Evolutionary conservation across 768 basidiomycete species (phyloP), one percentile per base, ranked within the genome.

Genomic region (Calocera viscosa): DNA sequence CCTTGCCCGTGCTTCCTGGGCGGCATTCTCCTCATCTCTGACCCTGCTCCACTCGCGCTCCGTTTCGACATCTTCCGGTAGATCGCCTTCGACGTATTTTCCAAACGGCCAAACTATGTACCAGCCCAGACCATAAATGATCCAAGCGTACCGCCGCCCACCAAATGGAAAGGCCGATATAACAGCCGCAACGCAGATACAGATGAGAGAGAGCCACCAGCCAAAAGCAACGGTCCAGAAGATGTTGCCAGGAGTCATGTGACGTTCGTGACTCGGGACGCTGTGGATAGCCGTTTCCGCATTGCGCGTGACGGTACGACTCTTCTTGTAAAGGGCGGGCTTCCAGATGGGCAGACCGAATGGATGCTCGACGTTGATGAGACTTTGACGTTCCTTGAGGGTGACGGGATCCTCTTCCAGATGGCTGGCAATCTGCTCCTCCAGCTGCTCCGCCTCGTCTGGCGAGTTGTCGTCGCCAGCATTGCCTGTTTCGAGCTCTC

Each of bases 291-390:
- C 96, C 67, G 90, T 86, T 76, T 99, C 96, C 39, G 96, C 96
- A 77, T 93, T 85, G 64, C 95, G 91, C 63, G 94, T 97, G 72
- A 99, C 91, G 1, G 94, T 91, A 34, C 96, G 88, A 34, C 90
- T 89, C 75, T 99, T 99, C 78, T 94, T 94, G 85, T 99, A 99
- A 67, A 99, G 77, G 0, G 96, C 96, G 24, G 96, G 96, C 76
- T 99, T 99, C 96, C 96, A 99, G 74, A 99, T 97, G 40, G 92
- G 95, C 68, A 99, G 82, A 80, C 96, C 96, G 76, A 99, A 99
- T 16, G 96, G 96, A 76, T 99, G 96, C 74, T 95, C 91, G 74
- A 96, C 94, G 78, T 99, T 99, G 75, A 98, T 96, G 72, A 96
- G 89, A 47, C 94, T 96, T 76, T 99, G 96, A 33, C 96, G 85